Percentiles rank a stretch among this genome's conserved stretches.
Evolutionary conservation across 2,329 filamentous ascomycete genomes (phyloP).

Genomic region (Rasamsonia emersonii): DNA sequence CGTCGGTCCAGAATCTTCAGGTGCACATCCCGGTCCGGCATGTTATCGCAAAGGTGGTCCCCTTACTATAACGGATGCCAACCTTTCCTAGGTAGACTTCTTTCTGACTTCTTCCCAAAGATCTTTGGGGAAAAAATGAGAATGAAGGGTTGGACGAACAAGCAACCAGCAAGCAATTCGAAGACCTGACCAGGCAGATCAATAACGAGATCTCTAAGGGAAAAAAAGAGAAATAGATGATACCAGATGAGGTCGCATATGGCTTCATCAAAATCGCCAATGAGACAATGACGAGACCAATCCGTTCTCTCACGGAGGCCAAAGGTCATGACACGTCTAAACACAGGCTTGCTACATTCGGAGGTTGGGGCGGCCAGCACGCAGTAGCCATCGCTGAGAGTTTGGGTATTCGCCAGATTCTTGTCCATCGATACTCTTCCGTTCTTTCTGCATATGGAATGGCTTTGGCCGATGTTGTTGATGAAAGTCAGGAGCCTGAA

Average conservation of each 20-base stretch:
- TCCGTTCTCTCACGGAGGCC: constrained; percentile 49
- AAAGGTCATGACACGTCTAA: constrained; percentile 82
- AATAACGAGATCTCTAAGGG: constrained; percentile 62
- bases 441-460: constrained; percentile 88
- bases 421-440: constrained; percentile 80
- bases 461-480: constrained; percentile 80
- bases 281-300: constrained; percentile 65
- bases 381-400: constrained; percentile 83
- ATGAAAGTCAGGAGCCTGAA: constrained; percentile 68
- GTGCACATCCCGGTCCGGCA: constrained; percentile 82
- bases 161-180: constrained; percentile 66
- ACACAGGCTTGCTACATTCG: constrained; percentile 78
- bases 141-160: constrained; percentile 70
- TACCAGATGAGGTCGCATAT: constrained; percentile 73
- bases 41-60: constrained; percentile 91
- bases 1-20: constrained; percentile 84
- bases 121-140: constrained; percentile 90
- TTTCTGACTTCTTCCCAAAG: constrained; percentile 91
- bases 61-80: constrained; percentile 85
- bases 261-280: constrained; percentile 87
- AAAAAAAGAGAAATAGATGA: constrained; percentile 48
- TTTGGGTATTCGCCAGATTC: constrained; percentile 70
- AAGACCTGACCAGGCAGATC: constrained; percentile 67
- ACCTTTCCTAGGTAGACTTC: constrained; percentile 76
- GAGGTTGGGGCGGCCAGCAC: constrained; percentile 82